A percentile compares a stretch with the other conserved stretches of the same genome.
phyloP scores from a whole-genome alignment of 257 asterid species.

The Solanum lycopersicoides region DNA sequence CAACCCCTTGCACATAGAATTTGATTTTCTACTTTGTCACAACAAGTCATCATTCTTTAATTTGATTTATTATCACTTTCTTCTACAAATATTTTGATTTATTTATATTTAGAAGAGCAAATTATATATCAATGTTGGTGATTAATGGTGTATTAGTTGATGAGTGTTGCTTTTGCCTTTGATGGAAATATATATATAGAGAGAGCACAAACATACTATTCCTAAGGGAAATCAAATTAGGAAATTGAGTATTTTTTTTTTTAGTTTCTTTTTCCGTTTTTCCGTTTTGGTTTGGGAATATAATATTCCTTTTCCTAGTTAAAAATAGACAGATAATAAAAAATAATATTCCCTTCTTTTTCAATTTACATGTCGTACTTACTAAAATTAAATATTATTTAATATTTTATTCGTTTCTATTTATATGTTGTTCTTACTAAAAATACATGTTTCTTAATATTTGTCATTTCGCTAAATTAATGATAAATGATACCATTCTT shows the following conservation, averaged over 20 bases:
- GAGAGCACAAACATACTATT: neutral
- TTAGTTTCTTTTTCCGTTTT: neutral
- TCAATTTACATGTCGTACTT: too few species aligned
- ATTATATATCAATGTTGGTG: neutral
- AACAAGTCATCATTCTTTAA: neutral
- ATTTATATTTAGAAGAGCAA: neutral
- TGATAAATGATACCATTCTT: too few species aligned
- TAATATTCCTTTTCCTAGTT: too few species aligned
- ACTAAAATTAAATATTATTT: too few species aligned
- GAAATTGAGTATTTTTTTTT: neutral
- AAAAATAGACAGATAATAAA: too few species aligned
- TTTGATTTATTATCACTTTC: neutral
- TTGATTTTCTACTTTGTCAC: neutral
- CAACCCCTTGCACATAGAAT: neutral
- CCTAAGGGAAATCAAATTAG: neutral
- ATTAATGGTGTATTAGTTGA: neutral
- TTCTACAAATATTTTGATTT: neutral
- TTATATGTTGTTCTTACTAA: too few species aligned
- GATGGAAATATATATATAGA: neutral
- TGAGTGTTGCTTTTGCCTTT: neutral
- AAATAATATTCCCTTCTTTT: too few species aligned
- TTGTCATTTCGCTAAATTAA: too few species aligned
- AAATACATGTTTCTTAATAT: too few species aligned
- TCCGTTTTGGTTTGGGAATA: neutral
- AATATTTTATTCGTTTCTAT: too few species aligned